Evolutionary conservation across 1,139 yeast genomes (phyloP), one percentile per base, ranked within the genome.

Genomic region (Blastobotrys buckinghamii): DNA sequence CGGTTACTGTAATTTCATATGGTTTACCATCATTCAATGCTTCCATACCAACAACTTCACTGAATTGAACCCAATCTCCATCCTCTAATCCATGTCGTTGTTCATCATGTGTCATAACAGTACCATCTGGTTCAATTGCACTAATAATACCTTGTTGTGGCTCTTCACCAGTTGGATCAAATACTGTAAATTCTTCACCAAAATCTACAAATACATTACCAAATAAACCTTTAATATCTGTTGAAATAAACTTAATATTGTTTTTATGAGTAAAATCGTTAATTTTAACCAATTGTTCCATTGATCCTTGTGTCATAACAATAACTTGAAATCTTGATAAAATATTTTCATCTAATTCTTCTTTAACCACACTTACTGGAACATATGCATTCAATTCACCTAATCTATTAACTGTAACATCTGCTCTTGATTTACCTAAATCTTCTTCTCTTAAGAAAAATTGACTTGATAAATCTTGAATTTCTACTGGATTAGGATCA

Each of bases 111-210:
- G 87, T 87, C 24, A 97, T 85, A 32, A 92, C 96, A 5, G 90
- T 83, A 48, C 98, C 98, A 61, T 87, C 78, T n/a, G 74, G 65
- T 62, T 89, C 96, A 54, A 92, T 82, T 63, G 86, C 95, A 1
- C 95, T 84, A 4, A 89, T 87, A 53, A 86, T 85, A 39, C 98
- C 98, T 3, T 81, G 66, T 45, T 74, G 73, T 20, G 96, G 96
- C 67, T 92, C 97, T 70, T 92, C 97, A 45, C 98, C 99, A 45
- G 84, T 87, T 43, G 81, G 77, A 64, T 92, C 98, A 52, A 84
- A 73, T 27, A 92, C 83, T 2, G 85, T 78, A 69, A 92, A 92
- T 26, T 77, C 73, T 0, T 76, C 77, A 49, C 98, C 98, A 55
- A 92, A 82, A 65, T 92, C 99, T 35, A 88, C 95, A 68, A 92